Conservation (phyloP, 352 stramenopile species). For the Nothophytophthora sp. region DNA sequence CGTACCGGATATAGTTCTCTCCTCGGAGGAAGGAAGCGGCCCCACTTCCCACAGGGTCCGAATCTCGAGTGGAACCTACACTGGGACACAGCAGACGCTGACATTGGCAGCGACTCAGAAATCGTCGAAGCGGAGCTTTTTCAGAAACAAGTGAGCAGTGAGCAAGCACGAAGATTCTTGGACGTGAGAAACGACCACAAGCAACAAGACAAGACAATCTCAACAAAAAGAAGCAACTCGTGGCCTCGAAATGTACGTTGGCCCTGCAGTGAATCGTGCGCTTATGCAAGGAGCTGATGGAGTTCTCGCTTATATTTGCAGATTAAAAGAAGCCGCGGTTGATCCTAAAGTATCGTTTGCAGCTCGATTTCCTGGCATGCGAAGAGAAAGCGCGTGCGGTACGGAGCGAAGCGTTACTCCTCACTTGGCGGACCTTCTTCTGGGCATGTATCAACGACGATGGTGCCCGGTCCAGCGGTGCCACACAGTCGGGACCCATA, state of each 20-base stretch:
- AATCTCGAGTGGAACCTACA: slow-evolving; percentile 31
- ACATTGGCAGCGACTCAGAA: slow-evolving; percentile 4
- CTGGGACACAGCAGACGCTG: background rate
- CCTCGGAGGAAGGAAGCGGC: slow-evolving; percentile 17
- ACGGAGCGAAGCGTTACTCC: background rate
- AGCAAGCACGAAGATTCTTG: slow-evolving; percentile 26
- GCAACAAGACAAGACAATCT: slow-evolving; percentile 28
- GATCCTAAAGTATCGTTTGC: no score
- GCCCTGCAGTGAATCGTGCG: no score
- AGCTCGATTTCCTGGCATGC: no score
- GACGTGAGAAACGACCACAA: slow-evolving; percentile 18
- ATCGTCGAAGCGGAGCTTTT: slow-evolving; percentile 26
- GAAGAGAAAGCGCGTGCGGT: no score
- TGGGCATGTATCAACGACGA: slow-evolving; percentile 67
- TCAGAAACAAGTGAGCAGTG: slow-evolving; percentile 13
- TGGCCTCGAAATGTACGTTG: no score
- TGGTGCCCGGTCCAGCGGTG: slow-evolving; percentile 61
- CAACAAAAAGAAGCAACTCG: no score
- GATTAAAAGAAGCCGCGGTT: no score
- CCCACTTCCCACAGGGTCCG: slow-evolving; percentile 12
- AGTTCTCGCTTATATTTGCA: no score
- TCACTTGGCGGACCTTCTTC: slow-evolving; percentile 6
- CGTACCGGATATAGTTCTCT: slow-evolving; percentile 21
- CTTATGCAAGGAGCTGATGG: no score
- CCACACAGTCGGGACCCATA: slow-evolving; percentile 74